Percentiles rank a stretch among this genome's conserved stretches.
Evolutionary conservation across 352 stramenopile species (phyloP).

Genomic region (Globisporangium ultimum): DNA sequence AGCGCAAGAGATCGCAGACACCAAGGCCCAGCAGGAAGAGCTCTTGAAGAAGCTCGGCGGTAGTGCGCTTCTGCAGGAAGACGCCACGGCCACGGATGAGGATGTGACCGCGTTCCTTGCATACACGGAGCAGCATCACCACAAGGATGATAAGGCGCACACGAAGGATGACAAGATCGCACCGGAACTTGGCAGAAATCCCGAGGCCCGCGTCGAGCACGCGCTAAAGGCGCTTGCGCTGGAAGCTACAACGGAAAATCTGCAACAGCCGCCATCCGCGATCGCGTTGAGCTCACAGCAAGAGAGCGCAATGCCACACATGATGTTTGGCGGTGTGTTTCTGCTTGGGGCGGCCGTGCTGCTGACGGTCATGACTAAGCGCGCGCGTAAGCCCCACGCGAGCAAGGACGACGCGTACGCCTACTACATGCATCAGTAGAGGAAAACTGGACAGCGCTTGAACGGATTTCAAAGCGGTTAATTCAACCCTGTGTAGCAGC

Average conservation of each 20-base stretch:
- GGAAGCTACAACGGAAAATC: background rate
- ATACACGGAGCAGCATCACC: background rate
- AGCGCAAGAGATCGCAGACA: background rate
- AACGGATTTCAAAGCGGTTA: too few relatives aligned
- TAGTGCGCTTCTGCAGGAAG: background rate
- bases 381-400: background rate
- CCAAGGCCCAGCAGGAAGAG: background rate
- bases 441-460: too few relatives aligned
- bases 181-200: too few relatives aligned
- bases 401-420: constrained; percentile 24
- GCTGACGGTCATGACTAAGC: constrained; percentile 23
- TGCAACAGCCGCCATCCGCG: background rate
- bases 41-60: constrained; percentile 4
- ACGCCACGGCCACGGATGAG: background rate
- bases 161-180: background rate
- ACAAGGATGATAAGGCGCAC: background rate
- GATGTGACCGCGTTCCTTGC: background rate
- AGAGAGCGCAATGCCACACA: constrained; percentile 11
- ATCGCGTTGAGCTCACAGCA: constrained; percentile 2
- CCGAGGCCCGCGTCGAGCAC: too few relatives aligned
- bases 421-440: constrained; percentile 30
- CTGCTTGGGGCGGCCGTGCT: constrained; percentile 24
- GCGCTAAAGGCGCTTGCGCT: background rate
- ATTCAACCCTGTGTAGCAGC: too few relatives aligned
- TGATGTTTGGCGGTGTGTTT: constrained; percentile 22